A percentile compares a stretch with the other conserved stretches of the same genome.
Evolutionary conservation across 225 moss, liverwort and hornwort species (phyloP).

Genomic region (Bryoerythrophyllum caledonicum): DNA sequence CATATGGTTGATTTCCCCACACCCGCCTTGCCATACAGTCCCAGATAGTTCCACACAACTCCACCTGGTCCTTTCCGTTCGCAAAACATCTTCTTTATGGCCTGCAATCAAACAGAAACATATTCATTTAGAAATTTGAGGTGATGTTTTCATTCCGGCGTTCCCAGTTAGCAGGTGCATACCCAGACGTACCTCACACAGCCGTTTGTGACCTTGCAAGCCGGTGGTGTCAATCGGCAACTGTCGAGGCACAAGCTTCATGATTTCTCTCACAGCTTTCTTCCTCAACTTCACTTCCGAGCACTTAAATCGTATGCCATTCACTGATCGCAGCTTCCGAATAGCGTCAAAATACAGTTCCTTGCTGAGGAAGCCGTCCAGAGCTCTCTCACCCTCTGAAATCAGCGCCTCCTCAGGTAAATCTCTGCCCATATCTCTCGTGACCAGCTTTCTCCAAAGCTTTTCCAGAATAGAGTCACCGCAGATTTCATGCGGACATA

Average conservation of each 20-base stretch:
- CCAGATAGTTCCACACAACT: not conserved
- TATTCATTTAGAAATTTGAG: no score
- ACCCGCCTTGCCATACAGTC: conserved; percentile 2
- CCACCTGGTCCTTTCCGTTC: not conserved
- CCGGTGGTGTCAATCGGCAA: not conserved
- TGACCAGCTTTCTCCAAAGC: not conserved
- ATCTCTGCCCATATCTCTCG: not conserved
- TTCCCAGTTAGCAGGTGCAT: not conserved
- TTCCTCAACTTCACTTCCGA: not conserved
- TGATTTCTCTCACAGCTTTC: not conserved
- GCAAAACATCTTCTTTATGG: not conserved
- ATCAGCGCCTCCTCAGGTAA: not conserved
- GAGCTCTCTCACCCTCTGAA: no score
- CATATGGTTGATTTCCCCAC: conserved; percentile 12
- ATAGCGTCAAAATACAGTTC: not conserved
- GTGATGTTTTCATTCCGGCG: no score
- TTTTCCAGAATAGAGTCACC: not conserved
- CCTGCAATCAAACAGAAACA: not conserved
- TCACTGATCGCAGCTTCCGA: not conserved
- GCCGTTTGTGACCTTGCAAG: not conserved
- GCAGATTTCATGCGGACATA: not conserved
- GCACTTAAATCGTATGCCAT: not conserved
- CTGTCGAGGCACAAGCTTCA: not conserved
- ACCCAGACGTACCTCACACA: conserved; percentile 2
- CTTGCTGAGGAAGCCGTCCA: not conserved